phyloP scores from a whole-genome alignment of 2,329 filamentous ascomycete species.

The Xylaria sp. region DNA sequence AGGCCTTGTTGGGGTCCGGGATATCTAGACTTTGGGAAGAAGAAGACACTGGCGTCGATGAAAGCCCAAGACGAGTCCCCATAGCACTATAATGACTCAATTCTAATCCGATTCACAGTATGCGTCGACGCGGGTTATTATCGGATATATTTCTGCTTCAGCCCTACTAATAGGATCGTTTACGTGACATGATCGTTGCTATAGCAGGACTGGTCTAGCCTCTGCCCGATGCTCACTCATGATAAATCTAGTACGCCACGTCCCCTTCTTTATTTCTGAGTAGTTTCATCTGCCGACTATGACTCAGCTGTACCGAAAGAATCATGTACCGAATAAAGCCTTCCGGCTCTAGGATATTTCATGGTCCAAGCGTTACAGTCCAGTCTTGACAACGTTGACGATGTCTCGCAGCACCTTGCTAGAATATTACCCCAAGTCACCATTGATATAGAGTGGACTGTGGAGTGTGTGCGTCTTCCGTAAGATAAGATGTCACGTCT shows the following conservation, averaged over 20 bases:
- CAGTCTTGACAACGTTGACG: not conserved
- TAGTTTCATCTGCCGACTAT: not conserved
- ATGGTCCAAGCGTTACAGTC: not conserved
- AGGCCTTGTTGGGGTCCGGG: not conserved
- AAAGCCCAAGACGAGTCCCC: not conserved
- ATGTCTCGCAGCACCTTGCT: not conserved
- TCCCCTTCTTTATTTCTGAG: not conserved
- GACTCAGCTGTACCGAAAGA: not conserved
- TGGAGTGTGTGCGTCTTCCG: not conserved
- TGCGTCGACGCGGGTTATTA: not conserved
- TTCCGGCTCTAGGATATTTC: not conserved
- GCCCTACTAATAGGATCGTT: not conserved
- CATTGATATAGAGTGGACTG: conserved; percentile 1
- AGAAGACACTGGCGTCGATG: not conserved
- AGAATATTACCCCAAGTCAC: not conserved
- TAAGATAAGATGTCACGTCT: conserved; percentile 9
- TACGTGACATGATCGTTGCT: not conserved
- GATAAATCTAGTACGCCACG: not conserved
- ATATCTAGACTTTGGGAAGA: not conserved
- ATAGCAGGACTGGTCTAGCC: not conserved
- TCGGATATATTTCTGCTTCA: not conserved
- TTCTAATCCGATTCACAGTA: not conserved
- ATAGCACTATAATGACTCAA: not conserved
- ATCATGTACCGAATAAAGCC: no score
- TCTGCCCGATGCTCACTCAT: not conserved